These are phyloP conservation scores for Globisporangium radiosum DNA, from an alignment of 352 stramenopile genomes.

Conservation along the genomic window DNA sequence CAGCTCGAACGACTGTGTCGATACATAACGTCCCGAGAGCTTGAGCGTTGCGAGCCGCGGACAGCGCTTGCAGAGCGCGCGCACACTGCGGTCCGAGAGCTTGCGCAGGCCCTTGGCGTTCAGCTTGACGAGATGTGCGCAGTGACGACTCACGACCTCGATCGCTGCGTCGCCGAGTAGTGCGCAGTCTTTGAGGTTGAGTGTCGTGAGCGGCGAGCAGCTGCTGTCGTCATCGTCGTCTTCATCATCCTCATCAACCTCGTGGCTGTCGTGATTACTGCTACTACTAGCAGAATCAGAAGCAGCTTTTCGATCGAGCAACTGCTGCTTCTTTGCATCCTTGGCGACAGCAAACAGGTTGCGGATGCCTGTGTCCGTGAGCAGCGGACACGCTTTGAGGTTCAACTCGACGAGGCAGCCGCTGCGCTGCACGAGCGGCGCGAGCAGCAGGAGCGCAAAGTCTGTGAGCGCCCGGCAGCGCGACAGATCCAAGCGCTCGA, in stretches of 20 bases:
- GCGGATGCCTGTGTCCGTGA: slow-evolving; percentile 41
- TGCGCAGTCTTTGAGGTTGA: slow-evolving; percentile 58
- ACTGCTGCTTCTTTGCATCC: not conserved
- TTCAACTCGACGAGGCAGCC: slow-evolving; percentile 29
- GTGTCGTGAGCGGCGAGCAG: slow-evolving; percentile 9
- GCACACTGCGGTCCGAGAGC: slow-evolving; percentile 45
- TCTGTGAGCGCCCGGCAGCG: slow-evolving; percentile 46
- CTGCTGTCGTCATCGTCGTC: not conserved
- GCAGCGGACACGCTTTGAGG: slow-evolving; percentile 34
- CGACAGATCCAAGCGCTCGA: slow-evolving; percentile 41
- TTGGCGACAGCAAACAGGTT: slow-evolving; percentile 36
- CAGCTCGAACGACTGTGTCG: slow-evolving; percentile 34
- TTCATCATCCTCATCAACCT: slow-evolving; percentile 19
- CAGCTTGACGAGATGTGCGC: slow-evolving; percentile 32
- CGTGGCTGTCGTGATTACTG: not conserved
- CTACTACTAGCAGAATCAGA: no score
- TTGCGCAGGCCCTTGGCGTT: slow-evolving; percentile 50
- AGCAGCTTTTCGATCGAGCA: no score
- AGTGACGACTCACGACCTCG: slow-evolving; percentile 22
- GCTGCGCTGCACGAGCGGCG: slow-evolving; percentile 18
- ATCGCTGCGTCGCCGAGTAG: slow-evolving; percentile 42
- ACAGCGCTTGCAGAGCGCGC: slow-evolving; percentile 44
- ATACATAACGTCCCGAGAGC: slow-evolving; percentile 47
- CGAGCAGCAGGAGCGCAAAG: slow-evolving; percentile 49
- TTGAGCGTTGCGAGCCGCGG: slow-evolving; percentile 28